phyloP scores from a whole-genome alignment of 2,329 filamentous ascomycete genomes.

The Talaromyces funiculosus region DNA sequence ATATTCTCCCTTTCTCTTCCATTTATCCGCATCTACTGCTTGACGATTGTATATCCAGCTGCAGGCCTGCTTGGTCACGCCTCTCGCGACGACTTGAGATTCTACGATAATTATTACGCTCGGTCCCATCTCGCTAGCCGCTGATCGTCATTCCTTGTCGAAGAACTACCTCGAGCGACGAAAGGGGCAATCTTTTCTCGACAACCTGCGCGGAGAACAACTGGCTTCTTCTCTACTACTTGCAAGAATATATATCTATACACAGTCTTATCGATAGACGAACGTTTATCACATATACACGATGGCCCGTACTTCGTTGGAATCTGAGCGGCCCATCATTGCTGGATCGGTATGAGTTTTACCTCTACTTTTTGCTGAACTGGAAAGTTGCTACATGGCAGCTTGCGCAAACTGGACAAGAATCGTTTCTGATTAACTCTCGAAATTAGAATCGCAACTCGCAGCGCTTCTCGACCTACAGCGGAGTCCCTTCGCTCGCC shows the following conservation, averaged over 20 bases:
- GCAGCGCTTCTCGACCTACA: slow-evolving; percentile 50
- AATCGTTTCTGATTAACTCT: not conserved
- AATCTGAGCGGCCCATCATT: slow-evolving; percentile 53
- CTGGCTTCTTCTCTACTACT: not conserved
- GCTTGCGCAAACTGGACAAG: not conserved
- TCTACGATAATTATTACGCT: not conserved
- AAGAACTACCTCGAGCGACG: slow-evolving; percentile 1
- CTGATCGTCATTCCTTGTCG: slow-evolving; percentile 1
- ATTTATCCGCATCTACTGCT: not conserved
- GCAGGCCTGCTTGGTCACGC: not conserved
- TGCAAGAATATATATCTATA: slow-evolving; percentile 1
- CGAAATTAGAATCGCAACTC: slow-evolving; percentile 44
- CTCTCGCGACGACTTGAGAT: not conserved
- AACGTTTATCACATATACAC: not conserved
- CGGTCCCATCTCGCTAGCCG: not conserved
- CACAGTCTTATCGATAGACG: not conserved
- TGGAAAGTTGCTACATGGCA: not conserved
- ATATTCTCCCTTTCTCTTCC: not conserved
- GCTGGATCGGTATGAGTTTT: slow-evolving; percentile 44
- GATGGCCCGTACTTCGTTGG: slow-evolving; percentile 44
- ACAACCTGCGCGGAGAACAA: not conserved
- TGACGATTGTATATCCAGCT: not conserved
- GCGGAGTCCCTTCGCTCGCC: slow-evolving; percentile 42
- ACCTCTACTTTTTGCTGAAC: not conserved
- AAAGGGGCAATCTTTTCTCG: not conserved